Evolutionary conservation across 2,329 filamentous ascomycete species (phyloP), one percentile per base, ranked within the genome.

Genomic region (Trichoderma lentiforme): DNA sequence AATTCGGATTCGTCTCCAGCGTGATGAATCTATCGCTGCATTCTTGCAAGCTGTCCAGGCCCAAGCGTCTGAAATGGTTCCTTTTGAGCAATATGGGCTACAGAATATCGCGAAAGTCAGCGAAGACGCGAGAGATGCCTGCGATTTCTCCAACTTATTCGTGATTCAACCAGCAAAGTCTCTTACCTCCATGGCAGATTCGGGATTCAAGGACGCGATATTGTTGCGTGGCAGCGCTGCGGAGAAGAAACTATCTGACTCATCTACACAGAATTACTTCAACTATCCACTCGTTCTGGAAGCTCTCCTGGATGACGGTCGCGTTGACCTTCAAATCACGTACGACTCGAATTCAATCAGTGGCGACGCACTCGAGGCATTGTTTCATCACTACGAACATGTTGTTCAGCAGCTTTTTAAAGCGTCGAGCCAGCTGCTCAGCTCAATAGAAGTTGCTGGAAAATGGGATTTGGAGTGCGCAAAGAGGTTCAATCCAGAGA

Each of bases 211-310:
- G 1, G 61, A 71, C 26, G 58, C 58, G 12, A 71, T 71, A 56
- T 53, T 71, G 64, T 21, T 66, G 18, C n/a, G 64, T 14, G 64
- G 64, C 11, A 56, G 28, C 9, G 24, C 21, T 36, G 69, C 24
- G 3, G 61, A 60, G 26, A 28, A 58, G 18, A 47, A 66, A 21
- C 12, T 61, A 15, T 65, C 47, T 6, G 61, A 62, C 15, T 34
- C 56, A 6, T 51, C 62, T 11, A 36, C 65, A 28, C 24, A 64
- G 6, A 61, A 71, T 62, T 74, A 74, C 39, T 74, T 74, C 36
- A 74, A 69, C 26, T 74, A 74, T 30, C 73, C 73, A 4, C 72
- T 74, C 60, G 73, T 74, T 11, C 28, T 74, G 3, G 60, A 74
- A 30, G 62, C 53, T 14, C 32, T 64, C 26, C 39, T 75, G 12